phyloP scores from a whole-genome alignment of 2,329 filamentous ascomycete genomes.

The Hypoxylon sp. region DNA sequence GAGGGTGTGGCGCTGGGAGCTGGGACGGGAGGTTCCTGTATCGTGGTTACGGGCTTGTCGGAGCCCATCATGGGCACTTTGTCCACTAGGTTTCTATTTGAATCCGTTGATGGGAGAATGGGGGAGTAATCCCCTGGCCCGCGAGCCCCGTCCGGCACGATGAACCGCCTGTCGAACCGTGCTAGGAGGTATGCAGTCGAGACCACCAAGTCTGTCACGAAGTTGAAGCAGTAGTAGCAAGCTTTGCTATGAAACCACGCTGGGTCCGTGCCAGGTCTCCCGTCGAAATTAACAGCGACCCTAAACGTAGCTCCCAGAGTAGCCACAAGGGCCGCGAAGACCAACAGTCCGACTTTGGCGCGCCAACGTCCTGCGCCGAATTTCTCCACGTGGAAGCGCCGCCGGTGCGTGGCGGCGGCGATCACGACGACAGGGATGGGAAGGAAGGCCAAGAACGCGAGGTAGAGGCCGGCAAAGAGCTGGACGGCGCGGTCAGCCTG shows the following conservation, averaged over 20 bases:
- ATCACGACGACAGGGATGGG: slow-evolving; percentile 65
- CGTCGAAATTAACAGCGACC: slow-evolving; percentile 69
- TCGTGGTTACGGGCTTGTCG: slow-evolving; percentile 13
- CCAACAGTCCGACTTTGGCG: slow-evolving; percentile 76
- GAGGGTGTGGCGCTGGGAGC: background rate
- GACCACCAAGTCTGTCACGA: slow-evolving; percentile 79
- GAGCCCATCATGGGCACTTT: slow-evolving; percentile 29
- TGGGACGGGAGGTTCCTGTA: background rate
- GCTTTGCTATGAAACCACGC: slow-evolving; percentile 80
- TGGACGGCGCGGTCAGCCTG: slow-evolving; percentile 73
- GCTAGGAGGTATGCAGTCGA: slow-evolving; percentile 76
- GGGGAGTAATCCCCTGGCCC: slow-evolving; percentile 67
- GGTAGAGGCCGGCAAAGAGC: slow-evolving; percentile 72
- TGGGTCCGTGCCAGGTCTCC: slow-evolving; percentile 66
- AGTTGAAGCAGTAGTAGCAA: slow-evolving; percentile 86
- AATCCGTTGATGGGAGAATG: slow-evolving; percentile 30
- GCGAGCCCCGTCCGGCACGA: slow-evolving; percentile 78
- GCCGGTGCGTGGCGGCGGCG: slow-evolving; percentile 62
- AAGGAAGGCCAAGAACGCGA: slow-evolving; percentile 74
- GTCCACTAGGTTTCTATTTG: slow-evolving; percentile 18
- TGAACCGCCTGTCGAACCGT: slow-evolving; percentile 82
- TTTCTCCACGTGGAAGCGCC: slow-evolving; percentile 64
- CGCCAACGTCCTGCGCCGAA: slow-evolving; percentile 78
- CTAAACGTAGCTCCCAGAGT: slow-evolving; percentile 80
- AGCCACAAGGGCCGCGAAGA: slow-evolving; percentile 72